phyloP scores from a whole-genome alignment of 169 alveolate species.

The Eimeria brunetti region DNA sequence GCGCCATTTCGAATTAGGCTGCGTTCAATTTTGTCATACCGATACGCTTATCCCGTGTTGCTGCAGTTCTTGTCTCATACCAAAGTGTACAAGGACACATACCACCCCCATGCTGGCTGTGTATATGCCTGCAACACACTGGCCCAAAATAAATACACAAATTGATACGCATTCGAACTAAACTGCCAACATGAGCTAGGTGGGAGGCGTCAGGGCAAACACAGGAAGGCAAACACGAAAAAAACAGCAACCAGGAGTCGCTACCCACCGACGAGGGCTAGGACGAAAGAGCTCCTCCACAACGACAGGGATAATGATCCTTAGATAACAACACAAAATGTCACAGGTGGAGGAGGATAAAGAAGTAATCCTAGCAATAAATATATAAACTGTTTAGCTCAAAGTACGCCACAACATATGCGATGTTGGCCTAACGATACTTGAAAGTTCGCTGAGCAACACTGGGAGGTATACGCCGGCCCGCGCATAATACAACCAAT shows the following conservation, averaged over 20 bases:
- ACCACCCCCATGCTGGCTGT: slow-evolving; percentile 77
- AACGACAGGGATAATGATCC: slow-evolving; percentile 53
- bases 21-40: neutral
- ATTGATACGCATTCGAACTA: neutral
- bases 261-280: slow-evolving; percentile 67
- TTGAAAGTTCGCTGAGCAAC: neutral
- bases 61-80: slow-evolving; percentile 72
- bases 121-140: slow-evolving; percentile 44
- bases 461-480: neutral
- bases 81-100: slow-evolving; percentile 76
- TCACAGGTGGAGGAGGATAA: neutral
- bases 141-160: neutral
- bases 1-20: neutral
- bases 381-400: neutral
- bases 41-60: slow-evolving; percentile 70
- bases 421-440: neutral
- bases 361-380: too few species aligned
- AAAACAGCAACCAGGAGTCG: neutral
- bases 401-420: neutral
- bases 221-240: neutral
- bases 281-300: slow-evolving; percentile 61
- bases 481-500: neutral
- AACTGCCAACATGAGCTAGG: neutral
- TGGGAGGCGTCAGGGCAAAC: neutral
- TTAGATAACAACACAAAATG: neutral